Base-by-base conservation (phyloP, 2,329 filamentous ascomycete genomes). In the Aspergillus amoenus region DNA sequence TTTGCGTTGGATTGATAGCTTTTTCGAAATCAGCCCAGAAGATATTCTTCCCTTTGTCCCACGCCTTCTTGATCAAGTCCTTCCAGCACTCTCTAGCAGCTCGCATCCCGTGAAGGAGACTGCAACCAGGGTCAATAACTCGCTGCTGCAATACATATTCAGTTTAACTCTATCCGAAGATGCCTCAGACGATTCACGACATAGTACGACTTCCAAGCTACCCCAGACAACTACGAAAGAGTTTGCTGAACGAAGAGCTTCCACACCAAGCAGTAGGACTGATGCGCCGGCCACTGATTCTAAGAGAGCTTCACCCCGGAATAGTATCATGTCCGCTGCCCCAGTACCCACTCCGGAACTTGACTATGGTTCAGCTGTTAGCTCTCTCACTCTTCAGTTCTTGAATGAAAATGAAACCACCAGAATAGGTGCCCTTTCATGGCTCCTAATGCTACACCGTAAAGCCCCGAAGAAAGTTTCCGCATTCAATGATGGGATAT, bases 361-460 rank as follows among this genome's bases (percentile, higher is more conserved):
- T n/a, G 93, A 99, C 75, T 99, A 97, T 71, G 91, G 93, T 39
- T 92, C 92, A 17, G 93, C 94, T 5, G 94, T 99, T 48, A 95
- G 89, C 73, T 94, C 93, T 8, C 82, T 99, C 41, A 99, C 93
- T 0, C 77, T 97, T 7, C 86, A 97, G 52, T 97, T 99, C 68
- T 79, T 99, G 52, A 97, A 99, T 68, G 93, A 99, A 66, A 91
- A 97, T 69, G 95, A 99, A 78, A 92, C 91, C 27, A 99, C 94
- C 2, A 86, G 94, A 59, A 93, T 97, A 27, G 93, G 93, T 39
- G 93, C 94, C 15, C 80, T 99, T 59, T 93, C 90, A 5, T 99
- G 94, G 94, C 82, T 99, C 56, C 94, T 97, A 57, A 97, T 97
- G 93, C 82, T 99, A 41, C 94, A 99, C 72, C 86, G 91, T 62